These are phyloP conservation scores for Ceriops zippeliana DNA, from an alignment of 345 rosid species.

Conservation along the genomic window DNA sequence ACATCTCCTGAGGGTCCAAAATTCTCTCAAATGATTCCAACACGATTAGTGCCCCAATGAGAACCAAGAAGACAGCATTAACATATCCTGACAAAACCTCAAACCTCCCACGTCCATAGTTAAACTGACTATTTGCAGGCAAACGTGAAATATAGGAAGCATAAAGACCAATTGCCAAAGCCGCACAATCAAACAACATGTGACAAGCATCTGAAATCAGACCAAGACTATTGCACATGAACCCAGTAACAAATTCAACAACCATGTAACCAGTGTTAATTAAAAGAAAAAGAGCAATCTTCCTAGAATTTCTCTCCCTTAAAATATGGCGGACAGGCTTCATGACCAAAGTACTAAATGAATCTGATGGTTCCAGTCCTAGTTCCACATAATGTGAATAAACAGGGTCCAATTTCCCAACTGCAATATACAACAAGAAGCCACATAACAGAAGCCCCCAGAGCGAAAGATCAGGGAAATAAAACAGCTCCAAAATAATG, in stretches of 20 bases:
- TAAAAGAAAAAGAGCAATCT: conserved; percentile 87
- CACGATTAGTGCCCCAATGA: conserved; percentile 86
- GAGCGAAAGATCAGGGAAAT: conserved; percentile 78
- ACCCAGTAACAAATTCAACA: conserved; percentile 86
- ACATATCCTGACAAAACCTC: conserved; percentile 94
- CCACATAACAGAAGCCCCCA: conserved; percentile 80
- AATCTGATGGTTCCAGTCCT: conserved; percentile 63
- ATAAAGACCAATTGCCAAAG: conserved; percentile 84
- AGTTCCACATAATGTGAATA: conserved; percentile 44
- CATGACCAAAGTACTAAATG: conserved; percentile 47
- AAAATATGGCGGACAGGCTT: conserved; percentile 81
- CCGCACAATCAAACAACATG: conserved; percentile 99
- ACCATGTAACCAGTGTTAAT: conserved; percentile 89
- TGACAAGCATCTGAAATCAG: conserved; percentile 95
- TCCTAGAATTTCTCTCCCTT: conserved; percentile 91
- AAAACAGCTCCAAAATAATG: conserved; percentile 69
- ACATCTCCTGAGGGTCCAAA: conserved; percentile 94
- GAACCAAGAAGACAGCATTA: conserved; percentile 84
- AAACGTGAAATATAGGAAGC: conserved; percentile 89
- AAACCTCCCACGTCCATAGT: conserved; percentile 93
- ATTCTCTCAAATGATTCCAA: conserved; percentile 93
- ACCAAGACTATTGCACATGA: conserved; percentile 97
- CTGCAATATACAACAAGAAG: conserved; percentile 60
- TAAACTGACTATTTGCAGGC: conserved; percentile 85
- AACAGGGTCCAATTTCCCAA: conserved; percentile 61